These are phyloP conservation scores for Arthroderma uncinatum DNA, from an alignment of 2,329 filamentous ascomycete species.

Conservation along the genomic window DNA sequence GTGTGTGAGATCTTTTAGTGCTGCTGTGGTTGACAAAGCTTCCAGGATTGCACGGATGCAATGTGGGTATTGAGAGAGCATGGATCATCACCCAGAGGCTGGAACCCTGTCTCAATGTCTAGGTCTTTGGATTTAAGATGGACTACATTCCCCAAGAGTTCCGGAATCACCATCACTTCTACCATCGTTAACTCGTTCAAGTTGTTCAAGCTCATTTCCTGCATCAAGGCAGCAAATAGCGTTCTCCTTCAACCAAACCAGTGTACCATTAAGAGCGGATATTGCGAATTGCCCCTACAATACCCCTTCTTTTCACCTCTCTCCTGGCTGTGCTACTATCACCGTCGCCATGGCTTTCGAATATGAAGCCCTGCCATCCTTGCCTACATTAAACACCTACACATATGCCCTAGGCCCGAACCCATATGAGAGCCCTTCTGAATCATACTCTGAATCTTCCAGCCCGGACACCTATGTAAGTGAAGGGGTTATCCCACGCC, in stretches of 20 bases:
- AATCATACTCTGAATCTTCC: conserved; percentile 4
- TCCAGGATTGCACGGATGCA: neutral
- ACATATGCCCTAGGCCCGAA: neutral
- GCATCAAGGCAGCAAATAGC: neutral
- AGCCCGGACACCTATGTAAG: conserved; percentile 3
- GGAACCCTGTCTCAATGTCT: neutral
- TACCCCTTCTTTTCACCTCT: neutral
- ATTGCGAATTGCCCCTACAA: neutral
- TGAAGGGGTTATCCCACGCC: neutral
- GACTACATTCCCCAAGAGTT: neutral
- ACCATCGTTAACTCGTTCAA: neutral
- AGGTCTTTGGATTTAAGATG: neutral
- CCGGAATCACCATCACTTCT: neutral
- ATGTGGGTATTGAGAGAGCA: neutral
- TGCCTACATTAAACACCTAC: conserved; percentile 18
- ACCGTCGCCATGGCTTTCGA: neutral
- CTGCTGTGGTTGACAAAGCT: conserved; percentile 1
- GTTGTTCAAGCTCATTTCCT: neutral
- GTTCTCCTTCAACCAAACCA: neutral
- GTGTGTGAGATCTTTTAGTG: neutral
- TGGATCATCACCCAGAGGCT: neutral
- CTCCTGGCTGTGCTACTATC: neutral
- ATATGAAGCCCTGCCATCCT: conserved; percentile 17
- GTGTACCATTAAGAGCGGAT: too few species aligned
- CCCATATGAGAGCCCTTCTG: neutral